A percentile compares a stretch with the other conserved stretches of the same genome.
These are phyloP conservation scores for Pseudonectria foliicola DNA, from an alignment of 2,329 filamentous ascomycete genomes.

Conservation along the genomic window DNA sequence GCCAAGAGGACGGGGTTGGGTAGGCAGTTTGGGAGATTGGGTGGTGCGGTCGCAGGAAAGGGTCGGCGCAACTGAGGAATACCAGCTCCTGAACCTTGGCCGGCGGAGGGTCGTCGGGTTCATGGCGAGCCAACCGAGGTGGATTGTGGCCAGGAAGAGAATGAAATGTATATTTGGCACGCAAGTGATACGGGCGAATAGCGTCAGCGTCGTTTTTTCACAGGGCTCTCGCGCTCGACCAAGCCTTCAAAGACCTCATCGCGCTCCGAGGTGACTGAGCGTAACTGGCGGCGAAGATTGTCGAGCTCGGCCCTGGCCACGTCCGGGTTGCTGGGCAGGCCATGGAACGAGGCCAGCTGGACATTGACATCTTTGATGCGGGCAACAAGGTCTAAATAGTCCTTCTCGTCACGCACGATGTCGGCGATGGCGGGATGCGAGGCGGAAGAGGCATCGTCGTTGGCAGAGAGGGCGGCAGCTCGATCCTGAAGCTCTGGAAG, in stretches of 20 bases:
- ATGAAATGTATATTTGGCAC: conserved; percentile 1
- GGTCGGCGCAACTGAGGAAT: conserved; percentile 40
- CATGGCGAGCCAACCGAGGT: conserved; percentile 4
- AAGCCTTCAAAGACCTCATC: conserved; percentile 71
- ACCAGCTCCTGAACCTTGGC: conserved; percentile 3
- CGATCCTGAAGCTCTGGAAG: conserved; percentile 55
- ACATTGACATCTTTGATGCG: conserved; percentile 53
- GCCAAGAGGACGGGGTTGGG: conserved; percentile 58
- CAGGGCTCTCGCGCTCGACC: conserved; percentile 54
- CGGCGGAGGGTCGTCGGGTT: conserved; percentile 1
- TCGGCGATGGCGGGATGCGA: conserved; percentile 48
- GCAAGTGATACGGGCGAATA: conserved; percentile 3
- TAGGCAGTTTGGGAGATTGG: conserved; percentile 61
- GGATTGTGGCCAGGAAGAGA: conserved; percentile 2
- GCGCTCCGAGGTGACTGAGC: conserved; percentile 51
- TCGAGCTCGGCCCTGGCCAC: conserved; percentile 66
- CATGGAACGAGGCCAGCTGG: conserved; percentile 59
- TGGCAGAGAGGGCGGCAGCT: conserved; percentile 34
- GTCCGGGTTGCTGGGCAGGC: conserved; percentile 63
- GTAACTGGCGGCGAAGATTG: conserved; percentile 56
- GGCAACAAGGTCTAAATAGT: conserved; percentile 49
- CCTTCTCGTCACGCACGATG: conserved; percentile 50
- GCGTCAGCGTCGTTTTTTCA: conserved; percentile 30
- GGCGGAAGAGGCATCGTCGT: conserved; percentile 25
- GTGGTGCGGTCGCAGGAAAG: conserved; percentile 62